A percentile compares a stretch with the other conserved stretches of the same genome.
These are phyloP conservation scores for Neonectria ditissima DNA, from an alignment of 2,329 filamentous ascomycete genomes.

Conservation along the genomic window DNA sequence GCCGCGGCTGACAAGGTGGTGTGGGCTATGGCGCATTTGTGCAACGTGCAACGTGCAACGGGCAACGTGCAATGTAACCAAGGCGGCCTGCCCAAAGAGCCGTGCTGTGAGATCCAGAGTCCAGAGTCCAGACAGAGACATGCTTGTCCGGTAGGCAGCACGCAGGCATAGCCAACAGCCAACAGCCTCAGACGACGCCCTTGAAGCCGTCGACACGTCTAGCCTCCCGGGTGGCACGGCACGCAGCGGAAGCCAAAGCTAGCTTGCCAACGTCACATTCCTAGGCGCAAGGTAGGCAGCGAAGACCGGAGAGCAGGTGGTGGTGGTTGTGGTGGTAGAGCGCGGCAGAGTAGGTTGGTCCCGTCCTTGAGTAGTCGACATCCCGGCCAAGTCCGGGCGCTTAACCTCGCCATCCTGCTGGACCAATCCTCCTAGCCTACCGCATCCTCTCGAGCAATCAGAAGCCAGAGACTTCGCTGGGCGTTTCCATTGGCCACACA, in stretches of 20 bases:
- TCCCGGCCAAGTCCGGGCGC: slow-evolving; percentile 62
- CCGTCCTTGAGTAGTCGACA: slow-evolving; percentile 38
- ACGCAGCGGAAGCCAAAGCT: slow-evolving; percentile 48
- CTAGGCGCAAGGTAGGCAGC: not conserved
- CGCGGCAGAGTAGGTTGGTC: slow-evolving; percentile 25
- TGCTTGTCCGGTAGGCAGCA: not conserved
- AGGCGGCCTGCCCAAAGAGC: slow-evolving; percentile 23
- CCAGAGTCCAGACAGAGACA: not conserved
- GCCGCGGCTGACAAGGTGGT: slow-evolving; percentile 33
- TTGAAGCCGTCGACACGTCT: slow-evolving; percentile 10
- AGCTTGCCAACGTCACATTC: slow-evolving; percentile 29
- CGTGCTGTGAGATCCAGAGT: slow-evolving; percentile 28
- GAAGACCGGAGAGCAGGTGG: not conserved
- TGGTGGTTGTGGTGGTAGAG: not conserved
- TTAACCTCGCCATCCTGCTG: slow-evolving; percentile 64
- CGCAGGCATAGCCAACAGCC: too few species aligned
- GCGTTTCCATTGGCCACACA: slow-evolving; percentile 56
- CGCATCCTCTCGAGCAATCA: slow-evolving; percentile 60
- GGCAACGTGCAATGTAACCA: slow-evolving; percentile 23
- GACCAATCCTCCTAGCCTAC: slow-evolving; percentile 55
- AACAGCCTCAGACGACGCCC: not conserved
- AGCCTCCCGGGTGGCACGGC: slow-evolving; percentile 49
- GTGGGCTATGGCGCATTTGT: slow-evolving; percentile 6
- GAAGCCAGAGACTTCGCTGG: slow-evolving; percentile 53
- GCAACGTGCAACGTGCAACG: not conserved